Conservation (phyloP, 2,329 filamentous ascomycete genomes). For the Diaporthe amygdali region DNA sequence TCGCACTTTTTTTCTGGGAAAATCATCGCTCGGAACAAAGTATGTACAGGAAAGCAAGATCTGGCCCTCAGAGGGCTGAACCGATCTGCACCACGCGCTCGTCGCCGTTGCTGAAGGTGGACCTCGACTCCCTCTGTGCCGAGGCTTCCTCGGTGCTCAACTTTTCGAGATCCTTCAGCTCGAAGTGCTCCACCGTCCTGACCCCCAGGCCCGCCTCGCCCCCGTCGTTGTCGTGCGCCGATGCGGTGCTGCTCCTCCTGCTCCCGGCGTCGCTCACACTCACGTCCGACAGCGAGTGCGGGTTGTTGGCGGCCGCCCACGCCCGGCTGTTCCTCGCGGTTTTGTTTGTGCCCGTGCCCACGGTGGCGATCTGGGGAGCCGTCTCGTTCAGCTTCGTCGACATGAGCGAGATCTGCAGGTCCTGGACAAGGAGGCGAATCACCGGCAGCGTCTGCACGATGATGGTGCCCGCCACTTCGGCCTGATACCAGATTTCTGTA, state of each 20-base stretch:
- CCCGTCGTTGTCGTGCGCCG: neutral
- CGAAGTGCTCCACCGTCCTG: slow-evolving; percentile 4
- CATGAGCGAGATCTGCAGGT: slow-evolving; percentile 43
- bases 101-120: slow-evolving; percentile 12
- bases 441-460: slow-evolving; percentile 61
- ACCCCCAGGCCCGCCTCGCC: slow-evolving; percentile 1
- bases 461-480: slow-evolving; percentile 58
- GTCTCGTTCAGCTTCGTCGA: slow-evolving; percentile 25
- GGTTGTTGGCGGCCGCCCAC: slow-evolving; percentile 16
- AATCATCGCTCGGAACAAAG: slow-evolving; percentile 10
- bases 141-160: neutral
- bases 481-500: slow-evolving; percentile 54
- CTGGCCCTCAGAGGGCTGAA: neutral
- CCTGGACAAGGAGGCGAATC: slow-evolving; percentile 50
- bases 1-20: slow-evolving; percentile 7
- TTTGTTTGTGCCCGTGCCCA: slow-evolving; percentile 1
- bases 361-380: neutral
- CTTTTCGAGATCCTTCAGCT: slow-evolving; percentile 9
- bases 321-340: slow-evolving; percentile 13
- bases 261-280: neutral
- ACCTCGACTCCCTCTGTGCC: neutral
- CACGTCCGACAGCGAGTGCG: slow-evolving; percentile 15
- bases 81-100: neutral
- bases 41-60: slow-evolving; percentile 1
- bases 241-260: neutral